A percentile compares a stretch with the other conserved stretches of the same genome.
Conservation (phyloP, 2,329 filamentous ascomycete genomes). For the Didymella keratinophila region DNA sequence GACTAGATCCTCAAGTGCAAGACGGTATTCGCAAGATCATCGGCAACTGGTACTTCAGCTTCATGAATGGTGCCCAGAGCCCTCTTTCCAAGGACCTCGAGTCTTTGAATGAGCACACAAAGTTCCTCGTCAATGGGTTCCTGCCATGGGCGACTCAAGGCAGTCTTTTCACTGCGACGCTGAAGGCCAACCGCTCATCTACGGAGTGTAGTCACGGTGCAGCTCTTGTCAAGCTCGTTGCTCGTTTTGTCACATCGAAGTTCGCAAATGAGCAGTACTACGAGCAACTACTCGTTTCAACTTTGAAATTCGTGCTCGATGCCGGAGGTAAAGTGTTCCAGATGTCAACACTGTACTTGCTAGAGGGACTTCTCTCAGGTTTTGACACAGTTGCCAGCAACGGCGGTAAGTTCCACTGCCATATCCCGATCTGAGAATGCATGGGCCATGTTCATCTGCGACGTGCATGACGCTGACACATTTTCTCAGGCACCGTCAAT, state of each 20-base stretch:
- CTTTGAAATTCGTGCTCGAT: conserved; percentile 50
- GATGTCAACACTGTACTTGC: conserved; percentile 53
- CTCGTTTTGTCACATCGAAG: conserved; percentile 35
- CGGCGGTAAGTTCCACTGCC: conserved; percentile 1
- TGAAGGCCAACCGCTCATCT: conserved; percentile 40
- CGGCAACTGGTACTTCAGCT: conserved; percentile 55
- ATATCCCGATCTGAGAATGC: not conserved
- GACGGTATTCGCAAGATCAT: conserved; percentile 57
- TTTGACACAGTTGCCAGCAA: conserved; percentile 19
- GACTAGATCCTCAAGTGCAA: conserved; percentile 53
- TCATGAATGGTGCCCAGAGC: conserved; percentile 21
- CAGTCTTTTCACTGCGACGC: conserved; percentile 52
- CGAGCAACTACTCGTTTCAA: conserved; percentile 35
- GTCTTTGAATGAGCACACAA: conserved; percentile 30
- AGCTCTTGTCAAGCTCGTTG: conserved; percentile 48
- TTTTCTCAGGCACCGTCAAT: not conserved
- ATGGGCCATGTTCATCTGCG: not conserved
- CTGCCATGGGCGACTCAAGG: conserved; percentile 59
- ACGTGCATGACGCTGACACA: not conserved
- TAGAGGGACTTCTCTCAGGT: conserved; percentile 53
- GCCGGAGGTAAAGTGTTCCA: conserved; percentile 50
- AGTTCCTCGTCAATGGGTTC: conserved; percentile 52
- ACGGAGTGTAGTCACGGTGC: conserved; percentile 54
- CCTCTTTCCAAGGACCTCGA: conserved; percentile 9
- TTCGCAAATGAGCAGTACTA: conserved; percentile 18